Conservation (phyloP, 495 filamentous ascomycete species). For the Glonium stellatum region DNA sequence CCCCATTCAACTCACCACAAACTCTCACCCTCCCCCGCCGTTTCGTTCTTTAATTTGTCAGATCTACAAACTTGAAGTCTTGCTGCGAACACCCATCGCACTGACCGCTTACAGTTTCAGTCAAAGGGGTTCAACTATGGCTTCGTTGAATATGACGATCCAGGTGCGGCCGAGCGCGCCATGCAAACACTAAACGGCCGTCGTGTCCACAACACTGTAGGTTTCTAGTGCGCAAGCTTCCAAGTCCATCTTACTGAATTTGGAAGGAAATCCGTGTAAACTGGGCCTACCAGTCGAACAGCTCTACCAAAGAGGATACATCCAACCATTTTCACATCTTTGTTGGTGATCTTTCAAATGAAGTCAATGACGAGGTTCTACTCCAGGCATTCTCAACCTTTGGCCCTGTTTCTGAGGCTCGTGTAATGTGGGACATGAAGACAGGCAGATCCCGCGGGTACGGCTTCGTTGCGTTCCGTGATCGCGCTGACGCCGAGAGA, state of each 20-base stretch:
- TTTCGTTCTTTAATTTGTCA: background rate
- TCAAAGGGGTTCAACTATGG: slow-evolving; percentile 98
- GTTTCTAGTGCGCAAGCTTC: slow-evolving; percentile 26
- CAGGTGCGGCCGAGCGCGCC: slow-evolving; percentile 87
- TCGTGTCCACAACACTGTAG: slow-evolving; percentile 87
- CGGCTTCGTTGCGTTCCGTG: slow-evolving; percentile 96
- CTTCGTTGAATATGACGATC: slow-evolving; percentile 98
- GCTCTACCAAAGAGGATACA: slow-evolving; percentile 89
- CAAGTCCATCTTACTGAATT: background rate
- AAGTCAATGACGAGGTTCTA: slow-evolving; percentile 96
- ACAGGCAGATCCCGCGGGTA: slow-evolving; percentile 96
- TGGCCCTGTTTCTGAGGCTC: slow-evolving; percentile 94
- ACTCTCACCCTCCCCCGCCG: background rate
- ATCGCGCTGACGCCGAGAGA: slow-evolving; percentile 90
- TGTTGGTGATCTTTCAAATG: slow-evolving; percentile 95
- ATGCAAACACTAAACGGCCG: slow-evolving; percentile 96
- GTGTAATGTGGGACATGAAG: slow-evolving; percentile 99
- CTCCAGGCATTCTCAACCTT: slow-evolving; percentile 95
- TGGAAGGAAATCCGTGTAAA: slow-evolving; percentile 95
- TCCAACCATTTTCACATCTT: slow-evolving; percentile 99
- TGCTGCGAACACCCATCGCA: slow-evolving; percentile 5
- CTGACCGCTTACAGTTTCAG: slow-evolving; percentile 47
- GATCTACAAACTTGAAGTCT: background rate
- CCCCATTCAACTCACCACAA: background rate
- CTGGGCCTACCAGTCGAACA: slow-evolving; percentile 99